Base-by-base conservation (phyloP, 1,139 yeast species). In the Arxiozyma slooffiae region DNA sequence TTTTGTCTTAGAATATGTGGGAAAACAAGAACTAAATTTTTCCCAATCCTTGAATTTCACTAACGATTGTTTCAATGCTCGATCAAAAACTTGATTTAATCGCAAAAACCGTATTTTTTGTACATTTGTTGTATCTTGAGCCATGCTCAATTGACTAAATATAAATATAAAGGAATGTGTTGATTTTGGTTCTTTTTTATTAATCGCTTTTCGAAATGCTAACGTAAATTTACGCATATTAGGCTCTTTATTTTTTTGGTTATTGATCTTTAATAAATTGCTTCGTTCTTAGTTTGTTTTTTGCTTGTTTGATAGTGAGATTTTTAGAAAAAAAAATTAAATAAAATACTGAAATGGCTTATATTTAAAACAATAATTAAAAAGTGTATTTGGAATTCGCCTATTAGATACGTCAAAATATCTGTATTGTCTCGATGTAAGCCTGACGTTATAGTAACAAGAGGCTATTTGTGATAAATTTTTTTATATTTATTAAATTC, bases 1-100 rank as follows among this genome's bases (percentile, higher is more conserved):
- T 20, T 68, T 69, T 3, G 77, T 68, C 16, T 67, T 57, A 0
- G 82, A 72, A 22, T 83, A 71, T 1, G 73, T 68, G 0, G 95
- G 95, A 64, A 80, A 88, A 62, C 95, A 85, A 30, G 79, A 69
- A 41, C 72, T 70, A 36, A 87, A 66, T 55, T 80, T 81, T 16
- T 83, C 88, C 47, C 77, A 68, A 4, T 81, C 75, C 44, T 86
- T 67, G 39, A 81, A 75, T 54, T 78, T 79, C 41, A 81, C 50
- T 16, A 64, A 76, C 0, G 89, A 79, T 63, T 82, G 86, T 44
- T 78, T 79, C 5, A 87, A 71, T 0, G 95, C 89, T 59, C 82
- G 78, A n/a, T 72, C 67, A 50, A 81, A 75, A 11, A 83, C 83
- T 48, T 78, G 73, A 48, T 72, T 66, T 30, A 84, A 72, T 50